Evolutionary conservation across 257 asterid genomes (phyloP).

Genomic region (Eucommia ulmoides): DNA sequence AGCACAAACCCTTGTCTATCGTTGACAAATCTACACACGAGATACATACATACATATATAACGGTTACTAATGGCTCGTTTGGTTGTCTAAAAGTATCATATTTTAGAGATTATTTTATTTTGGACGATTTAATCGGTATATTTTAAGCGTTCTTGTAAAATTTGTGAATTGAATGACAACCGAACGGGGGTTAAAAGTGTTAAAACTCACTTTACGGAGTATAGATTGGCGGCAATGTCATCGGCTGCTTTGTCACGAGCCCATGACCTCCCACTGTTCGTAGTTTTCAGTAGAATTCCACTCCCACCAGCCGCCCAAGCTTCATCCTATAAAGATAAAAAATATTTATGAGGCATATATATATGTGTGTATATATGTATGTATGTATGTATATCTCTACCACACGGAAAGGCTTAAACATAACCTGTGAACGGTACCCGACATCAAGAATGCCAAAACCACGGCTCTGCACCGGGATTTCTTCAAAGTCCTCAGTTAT

Average conservation of each 20-base stretch:
- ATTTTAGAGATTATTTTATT: not conserved
- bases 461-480: constrained; percentile 71
- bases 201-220: constrained; percentile 68
- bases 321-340: constrained; percentile 48
- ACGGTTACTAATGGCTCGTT: not conserved
- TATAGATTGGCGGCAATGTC: constrained; percentile 95
- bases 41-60: not conserved
- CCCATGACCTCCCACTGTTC: constrained; percentile 85
- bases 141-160: not conserved
- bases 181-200: not conserved
- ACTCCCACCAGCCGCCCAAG: constrained; percentile 99
- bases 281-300: constrained; percentile 80
- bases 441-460: constrained; percentile 86
- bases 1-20: constrained; percentile 87
- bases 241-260: constrained; percentile 90
- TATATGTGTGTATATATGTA: too few relatives aligned
- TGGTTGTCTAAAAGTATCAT: not conserved
- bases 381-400: too few relatives aligned
- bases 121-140: too few relatives aligned
- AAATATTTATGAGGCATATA: not conserved
- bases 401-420: not conserved
- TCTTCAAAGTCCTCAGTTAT: constrained; percentile 71
- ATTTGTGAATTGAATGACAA: not conserved
- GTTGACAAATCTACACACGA: constrained; percentile 77
- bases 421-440: constrained; percentile 73